phyloP scores from a whole-genome alignment of 768 basidiomycete genomes.

The Russula virescens region DNA sequence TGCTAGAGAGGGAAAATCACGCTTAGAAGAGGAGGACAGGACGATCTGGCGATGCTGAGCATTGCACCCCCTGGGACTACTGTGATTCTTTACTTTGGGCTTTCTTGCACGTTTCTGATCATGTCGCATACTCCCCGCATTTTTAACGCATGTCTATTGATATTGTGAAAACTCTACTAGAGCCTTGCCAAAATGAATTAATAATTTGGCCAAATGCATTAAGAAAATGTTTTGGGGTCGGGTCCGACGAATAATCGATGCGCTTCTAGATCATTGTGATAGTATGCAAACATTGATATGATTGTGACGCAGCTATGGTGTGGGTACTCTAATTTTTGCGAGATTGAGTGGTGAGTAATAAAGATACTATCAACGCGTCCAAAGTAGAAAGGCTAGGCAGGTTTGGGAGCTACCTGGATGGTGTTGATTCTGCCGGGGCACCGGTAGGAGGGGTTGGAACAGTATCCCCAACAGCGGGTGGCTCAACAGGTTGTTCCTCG shows the following conservation, averaged over 20 bases:
- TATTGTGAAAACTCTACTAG: constrained; percentile 1
- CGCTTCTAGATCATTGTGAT: neutral
- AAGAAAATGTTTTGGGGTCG: neutral
- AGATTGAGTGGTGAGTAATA: constrained; percentile 24
- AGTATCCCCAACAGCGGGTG: neutral
- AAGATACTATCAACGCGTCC: constrained; percentile 14
- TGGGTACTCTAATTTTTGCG: constrained; percentile 22
- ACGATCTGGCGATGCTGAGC: constrained; percentile 7
- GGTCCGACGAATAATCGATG: neutral
- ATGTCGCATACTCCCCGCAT: constrained; percentile 1
- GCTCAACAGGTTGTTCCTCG: constrained; percentile 5
- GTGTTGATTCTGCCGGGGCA: neutral
- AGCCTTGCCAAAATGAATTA: constrained; percentile 2
- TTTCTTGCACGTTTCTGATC: neutral
- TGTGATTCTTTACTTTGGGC: neutral
- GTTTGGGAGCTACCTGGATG: neutral
- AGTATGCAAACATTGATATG: constrained; percentile 7
- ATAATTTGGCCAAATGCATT: neutral
- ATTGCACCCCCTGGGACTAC: constrained; percentile 6
- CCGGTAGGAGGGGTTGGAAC: neutral
- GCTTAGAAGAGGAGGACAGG: neutral
- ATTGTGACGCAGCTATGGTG: constrained; percentile 10
- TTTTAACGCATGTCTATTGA: constrained; percentile 8
- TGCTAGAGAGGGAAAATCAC: constrained; percentile 18
- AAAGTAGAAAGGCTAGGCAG: neutral